Evolutionary conservation across 495 filamentous ascomycete genomes (phyloP).

Genomic region (Patellaria atrata): DNA sequence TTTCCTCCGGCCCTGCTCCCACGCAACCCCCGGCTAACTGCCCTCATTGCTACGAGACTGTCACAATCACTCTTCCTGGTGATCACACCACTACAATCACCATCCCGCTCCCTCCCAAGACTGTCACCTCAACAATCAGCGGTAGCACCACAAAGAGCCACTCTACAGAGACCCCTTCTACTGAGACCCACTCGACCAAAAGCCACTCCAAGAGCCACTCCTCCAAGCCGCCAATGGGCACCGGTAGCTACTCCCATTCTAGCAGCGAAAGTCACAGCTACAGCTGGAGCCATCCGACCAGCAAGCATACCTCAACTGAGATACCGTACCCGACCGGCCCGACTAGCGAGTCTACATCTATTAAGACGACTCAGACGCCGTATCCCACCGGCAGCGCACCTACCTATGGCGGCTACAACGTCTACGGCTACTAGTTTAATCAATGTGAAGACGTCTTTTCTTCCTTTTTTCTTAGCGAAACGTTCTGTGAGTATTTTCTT

Average conservation of each 20-base stretch:
- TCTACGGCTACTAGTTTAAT: too few relatives aligned
- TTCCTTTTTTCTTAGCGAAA: too few relatives aligned
- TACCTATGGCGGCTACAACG: too few relatives aligned
- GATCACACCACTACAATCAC: slow-evolving; percentile 9
- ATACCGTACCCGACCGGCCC: slow-evolving; percentile 12
- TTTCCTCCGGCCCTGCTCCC: too few relatives aligned
- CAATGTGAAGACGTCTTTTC: too few relatives aligned
- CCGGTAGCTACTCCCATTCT: background rate
- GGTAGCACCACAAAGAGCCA: too few relatives aligned
- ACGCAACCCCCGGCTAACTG: slow-evolving; percentile 5
- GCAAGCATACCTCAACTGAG: slow-evolving; percentile 5
- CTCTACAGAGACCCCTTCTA: too few relatives aligned
- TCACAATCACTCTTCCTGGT: slow-evolving; percentile 19
- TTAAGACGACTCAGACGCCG: too few relatives aligned
- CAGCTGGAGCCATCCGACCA: slow-evolving; percentile 3
- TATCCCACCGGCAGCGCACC: too few relatives aligned
- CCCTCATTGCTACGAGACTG: slow-evolving; percentile 6
- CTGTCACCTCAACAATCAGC: slow-evolving; percentile 1
- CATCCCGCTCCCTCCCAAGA: slow-evolving; percentile 9
- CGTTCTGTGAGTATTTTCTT: too few relatives aligned
- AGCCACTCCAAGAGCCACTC: background rate
- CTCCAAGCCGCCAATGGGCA: background rate
- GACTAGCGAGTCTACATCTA: too few relatives aligned
- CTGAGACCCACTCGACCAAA: background rate
- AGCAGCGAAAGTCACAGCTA: too few relatives aligned